Evolutionary conservation across 1,139 yeast genomes (phyloP), one percentile per base, ranked within the genome.

Genomic region (Spencermartinsiella ligniputridi): DNA sequence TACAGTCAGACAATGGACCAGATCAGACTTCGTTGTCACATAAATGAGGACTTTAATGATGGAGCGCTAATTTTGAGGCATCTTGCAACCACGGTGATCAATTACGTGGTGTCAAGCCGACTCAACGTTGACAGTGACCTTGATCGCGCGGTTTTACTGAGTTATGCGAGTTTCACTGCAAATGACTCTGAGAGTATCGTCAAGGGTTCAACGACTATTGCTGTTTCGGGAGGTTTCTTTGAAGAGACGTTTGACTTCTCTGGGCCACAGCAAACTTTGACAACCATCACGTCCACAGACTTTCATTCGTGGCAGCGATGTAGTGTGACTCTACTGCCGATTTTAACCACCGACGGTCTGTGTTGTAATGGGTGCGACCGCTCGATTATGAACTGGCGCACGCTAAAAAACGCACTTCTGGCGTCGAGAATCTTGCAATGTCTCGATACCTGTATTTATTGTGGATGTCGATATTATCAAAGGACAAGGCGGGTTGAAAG

Each of bases 281-380:
- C 22, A 5, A 20, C 20, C 30, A 39, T 48, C n/a, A 42, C 32
- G 16, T 51, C 42, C 20, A 37, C 34, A 3, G 27, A 22, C 35
- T 40, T 39, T 13, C 48, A 45, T 20, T n/a, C 39, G 4, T 55
- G 60, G 60, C 52, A 44, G 34, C 40, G 60, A 19, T 55, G 60
- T 40, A 46, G 55, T 34, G 42, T 55, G 22, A 55, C 58, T 2
- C 39, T 55, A 21, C 40, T 55, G 29, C 60, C 60, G 6, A 25
- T 55, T 16, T 36, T 48, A 30, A 34, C 50, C 3, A 48, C 48
- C 6, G 49, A 55, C 25, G 43, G 41, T 15, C 38, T 54, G 40
- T 52, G 58, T 2, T 55, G 60, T 44, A 41, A 41, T 5, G 58
- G 56, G 9, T 55, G 60, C 37, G 45, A 39, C 17, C 44, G 56